Conservation (phyloP, 2,329 filamentous ascomycete genomes). For the Hymenoscyphus scutula region DNA sequence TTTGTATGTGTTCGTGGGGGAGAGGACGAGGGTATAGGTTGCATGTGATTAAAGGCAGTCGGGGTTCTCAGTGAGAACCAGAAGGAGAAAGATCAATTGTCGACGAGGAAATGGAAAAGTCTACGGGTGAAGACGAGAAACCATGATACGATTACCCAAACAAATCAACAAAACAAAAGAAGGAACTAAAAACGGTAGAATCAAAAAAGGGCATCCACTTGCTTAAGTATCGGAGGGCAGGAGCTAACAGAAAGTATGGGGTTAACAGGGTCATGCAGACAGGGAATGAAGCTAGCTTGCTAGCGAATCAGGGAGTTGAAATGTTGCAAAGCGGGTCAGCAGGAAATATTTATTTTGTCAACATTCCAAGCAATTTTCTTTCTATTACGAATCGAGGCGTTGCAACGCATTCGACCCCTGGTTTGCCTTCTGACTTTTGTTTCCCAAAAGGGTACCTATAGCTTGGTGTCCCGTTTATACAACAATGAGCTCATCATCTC, state of each 20-base stretch:
- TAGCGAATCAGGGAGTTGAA: neutral
- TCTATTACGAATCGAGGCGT: neutral
- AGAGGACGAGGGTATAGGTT: neutral
- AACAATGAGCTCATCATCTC: neutral
- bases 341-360: neutral
- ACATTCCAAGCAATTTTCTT: neutral
- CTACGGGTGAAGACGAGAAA: neutral
- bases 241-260: slow-evolving; percentile 4
- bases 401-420: neutral
- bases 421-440: neutral
- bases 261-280: neutral
- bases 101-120: neutral
- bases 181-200: neutral
- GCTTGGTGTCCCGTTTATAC: neutral
- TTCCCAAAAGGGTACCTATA: neutral
- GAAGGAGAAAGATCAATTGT: neutral
- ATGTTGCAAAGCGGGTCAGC: neutral
- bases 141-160: neutral
- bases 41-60: neutral
- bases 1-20: neutral
- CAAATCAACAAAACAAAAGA: neutral
- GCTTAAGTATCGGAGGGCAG: slow-evolving; percentile 5
- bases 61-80: neutral
- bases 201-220: neutral
- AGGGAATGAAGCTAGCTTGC: slow-evolving; percentile 2